A percentile compares a stretch with the other conserved stretches of the same genome.
These are phyloP conservation scores for Diplosphaera chodatii DNA, from an alignment of 139 green algal species.

Conservation along the genomic window DNA sequence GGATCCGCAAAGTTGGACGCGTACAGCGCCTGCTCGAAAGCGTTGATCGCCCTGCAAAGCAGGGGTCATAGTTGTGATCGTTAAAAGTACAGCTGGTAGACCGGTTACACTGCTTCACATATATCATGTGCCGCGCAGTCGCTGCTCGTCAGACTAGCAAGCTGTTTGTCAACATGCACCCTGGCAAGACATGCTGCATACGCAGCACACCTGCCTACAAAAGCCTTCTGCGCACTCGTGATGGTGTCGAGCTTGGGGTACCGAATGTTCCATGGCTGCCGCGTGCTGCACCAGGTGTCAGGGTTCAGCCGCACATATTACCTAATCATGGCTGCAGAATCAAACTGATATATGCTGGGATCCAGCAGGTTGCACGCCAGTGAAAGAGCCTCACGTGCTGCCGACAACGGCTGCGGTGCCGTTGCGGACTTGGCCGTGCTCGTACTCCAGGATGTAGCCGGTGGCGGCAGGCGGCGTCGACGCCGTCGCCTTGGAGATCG, in stretches of 20 bases:
- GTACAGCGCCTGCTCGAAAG: constrained; percentile 11
- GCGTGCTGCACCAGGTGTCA: neutral
- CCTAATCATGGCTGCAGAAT: too few species aligned
- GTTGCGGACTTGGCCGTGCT: constrained; percentile 11
- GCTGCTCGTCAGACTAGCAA: neutral
- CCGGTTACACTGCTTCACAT: neutral
- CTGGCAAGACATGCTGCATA: neutral
- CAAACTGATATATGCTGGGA: too few species aligned
- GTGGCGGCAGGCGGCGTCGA: neutral
- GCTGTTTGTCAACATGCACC: neutral
- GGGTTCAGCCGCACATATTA: too few species aligned
- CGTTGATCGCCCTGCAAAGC: constrained; percentile 9
- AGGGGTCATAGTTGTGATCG: neutral
- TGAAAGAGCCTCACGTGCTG: neutral
- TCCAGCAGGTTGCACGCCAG: too few species aligned
- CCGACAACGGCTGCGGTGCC: neutral
- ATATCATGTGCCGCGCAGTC: neutral
- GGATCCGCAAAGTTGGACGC: constrained; percentile 1
- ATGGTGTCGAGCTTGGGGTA: constrained; percentile 1
- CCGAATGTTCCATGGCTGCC: constrained; percentile 4
- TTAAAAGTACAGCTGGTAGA: neutral
- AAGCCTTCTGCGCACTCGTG: constrained; percentile 2
- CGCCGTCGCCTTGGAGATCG: neutral
- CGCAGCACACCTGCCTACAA: constrained; percentile 1
- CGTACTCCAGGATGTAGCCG: constrained; percentile 19